Base-by-base conservation (phyloP, 2,329 filamentous ascomycete species). In the Proliferodiscus dingleyae region DNA sequence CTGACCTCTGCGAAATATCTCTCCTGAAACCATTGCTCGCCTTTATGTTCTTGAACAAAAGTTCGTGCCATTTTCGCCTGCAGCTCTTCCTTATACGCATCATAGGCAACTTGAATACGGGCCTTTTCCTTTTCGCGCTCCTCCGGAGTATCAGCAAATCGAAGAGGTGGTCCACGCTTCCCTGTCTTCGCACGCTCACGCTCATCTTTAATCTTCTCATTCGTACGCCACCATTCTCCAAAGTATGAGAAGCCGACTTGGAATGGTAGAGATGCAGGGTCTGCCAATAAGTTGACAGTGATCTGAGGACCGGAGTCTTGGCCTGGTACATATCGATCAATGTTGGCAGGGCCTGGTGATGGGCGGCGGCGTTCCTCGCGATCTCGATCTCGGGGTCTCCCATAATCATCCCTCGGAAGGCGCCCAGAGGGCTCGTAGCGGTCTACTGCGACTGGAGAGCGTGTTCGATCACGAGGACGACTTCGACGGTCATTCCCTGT, bases 1-100 rank as follows among this genome's bases (percentile, higher is more conserved):
- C 87, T 77, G 44, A 91, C 81, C 56, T 93, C 88, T 1, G 88
- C 80, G 23, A 94, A 83, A 59, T 98, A 98, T 63, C 89, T 83
- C 68, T 98, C 93, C 58, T 85, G 88, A 70, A 98, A 98, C 93
- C 93, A 98, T 64, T 98, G 91, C 65, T 98, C 93, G 34, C 83
- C 82, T 64, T 95, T 95, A 68, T 98, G 93, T 58, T 89, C 85
- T 40, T 85, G 80, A 33, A 98, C 93, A 64, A 98, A 98, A 1
- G 79, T 74, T 54, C 89, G 83, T 0, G 93, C 90, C 85, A 95
- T 91, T 64, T 82, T 84, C 3, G 76, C 80, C 58, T 85, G 81
- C 2, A 85, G 68, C 28, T 84, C 80, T 60, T 85, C 81, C 56
- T 83, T 83, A 61, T 85, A 85, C 1, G 70, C 54, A 58, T 85